phyloP scores from a whole-genome alignment of 2,329 filamentous ascomycete genomes.

The Penicillium sp. region DNA sequence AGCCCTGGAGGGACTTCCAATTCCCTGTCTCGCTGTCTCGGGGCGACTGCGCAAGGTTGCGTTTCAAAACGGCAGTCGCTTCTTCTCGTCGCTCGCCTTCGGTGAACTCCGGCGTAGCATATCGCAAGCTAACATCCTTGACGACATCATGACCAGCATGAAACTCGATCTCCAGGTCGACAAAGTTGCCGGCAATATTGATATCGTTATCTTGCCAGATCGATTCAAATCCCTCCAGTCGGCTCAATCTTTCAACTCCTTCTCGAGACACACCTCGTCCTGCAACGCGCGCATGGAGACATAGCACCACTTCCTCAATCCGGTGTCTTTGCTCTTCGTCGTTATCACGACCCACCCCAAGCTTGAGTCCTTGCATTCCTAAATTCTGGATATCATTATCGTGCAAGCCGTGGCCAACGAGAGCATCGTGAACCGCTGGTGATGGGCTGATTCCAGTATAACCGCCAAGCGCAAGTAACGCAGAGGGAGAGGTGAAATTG shows the following conservation, averaged over 20 bases:
- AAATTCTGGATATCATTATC: slow-evolving; percentile 42
- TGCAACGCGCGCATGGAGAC: slow-evolving; percentile 41
- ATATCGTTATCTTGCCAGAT: slow-evolving; percentile 50
- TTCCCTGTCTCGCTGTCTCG: slow-evolving; percentile 31
- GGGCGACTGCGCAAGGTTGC: slow-evolving; percentile 37
- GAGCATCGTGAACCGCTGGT: slow-evolving; percentile 37
- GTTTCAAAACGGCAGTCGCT: slow-evolving; percentile 45
- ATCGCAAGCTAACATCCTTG: slow-evolving; percentile 45
- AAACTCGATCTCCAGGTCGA: slow-evolving; percentile 50
- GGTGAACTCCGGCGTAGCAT: slow-evolving; percentile 42
- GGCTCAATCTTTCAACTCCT: slow-evolving; percentile 43
- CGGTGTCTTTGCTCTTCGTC: slow-evolving; percentile 44
- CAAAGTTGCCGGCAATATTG: slow-evolving; percentile 48
- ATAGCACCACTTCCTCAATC: slow-evolving; percentile 43
- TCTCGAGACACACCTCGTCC: slow-evolving; percentile 47
- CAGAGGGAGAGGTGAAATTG: slow-evolving; percentile 47
- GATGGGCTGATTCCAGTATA: slow-evolving; percentile 44
- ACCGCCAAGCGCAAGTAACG: slow-evolving; percentile 45
- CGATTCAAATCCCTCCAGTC: slow-evolving; percentile 47
- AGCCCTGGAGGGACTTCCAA: slow-evolving; percentile 41
- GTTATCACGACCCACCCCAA: slow-evolving; percentile 38
- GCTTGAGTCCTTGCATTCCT: slow-evolving; percentile 40
- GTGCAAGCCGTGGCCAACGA: slow-evolving; percentile 39
- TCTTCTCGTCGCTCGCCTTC: slow-evolving; percentile 45
- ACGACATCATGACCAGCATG: slow-evolving; percentile 41